These are phyloP conservation scores for Cadophora gregata DNA, from an alignment of 2,329 filamentous ascomycete genomes.

Conservation along the genomic window DNA sequence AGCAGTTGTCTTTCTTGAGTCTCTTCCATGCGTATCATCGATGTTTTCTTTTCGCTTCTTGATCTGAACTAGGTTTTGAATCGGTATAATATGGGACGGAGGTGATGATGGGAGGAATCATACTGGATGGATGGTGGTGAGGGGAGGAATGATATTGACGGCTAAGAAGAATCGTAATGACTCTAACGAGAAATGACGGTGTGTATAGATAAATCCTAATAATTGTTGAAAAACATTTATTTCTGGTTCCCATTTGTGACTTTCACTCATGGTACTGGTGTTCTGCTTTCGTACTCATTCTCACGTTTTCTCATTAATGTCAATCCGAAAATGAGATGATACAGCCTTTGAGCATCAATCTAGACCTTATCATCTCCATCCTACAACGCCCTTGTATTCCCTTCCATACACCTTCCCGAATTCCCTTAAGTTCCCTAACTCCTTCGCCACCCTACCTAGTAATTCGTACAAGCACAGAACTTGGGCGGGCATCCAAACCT, in stretches of 20 bases:
- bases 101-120: not conserved
- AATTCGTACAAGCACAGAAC: constrained; percentile 7
- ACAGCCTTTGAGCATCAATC: not conserved
- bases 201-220: not conserved
- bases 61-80: not conserved
- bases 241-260: not conserved
- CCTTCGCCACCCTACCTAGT: not conserved
- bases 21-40: not conserved
- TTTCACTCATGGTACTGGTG: not conserved
- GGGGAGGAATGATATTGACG: not conserved
- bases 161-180: not conserved
- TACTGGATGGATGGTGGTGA: not conserved
- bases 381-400: not conserved
- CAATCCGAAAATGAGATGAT: not conserved
- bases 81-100: not conserved
- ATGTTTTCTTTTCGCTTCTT: not conserved
- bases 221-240: not conserved
- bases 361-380: not conserved
- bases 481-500: constrained; percentile 8
- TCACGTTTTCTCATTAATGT: not conserved
- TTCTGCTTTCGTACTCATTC: not conserved
- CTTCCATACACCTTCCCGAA: not conserved
- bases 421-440: not conserved
- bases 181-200: not conserved
- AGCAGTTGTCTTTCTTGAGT: not conserved